Base-by-base conservation (phyloP, 2,329 filamentous ascomycete species). In the Colletotrichum spaethianum region DNA sequence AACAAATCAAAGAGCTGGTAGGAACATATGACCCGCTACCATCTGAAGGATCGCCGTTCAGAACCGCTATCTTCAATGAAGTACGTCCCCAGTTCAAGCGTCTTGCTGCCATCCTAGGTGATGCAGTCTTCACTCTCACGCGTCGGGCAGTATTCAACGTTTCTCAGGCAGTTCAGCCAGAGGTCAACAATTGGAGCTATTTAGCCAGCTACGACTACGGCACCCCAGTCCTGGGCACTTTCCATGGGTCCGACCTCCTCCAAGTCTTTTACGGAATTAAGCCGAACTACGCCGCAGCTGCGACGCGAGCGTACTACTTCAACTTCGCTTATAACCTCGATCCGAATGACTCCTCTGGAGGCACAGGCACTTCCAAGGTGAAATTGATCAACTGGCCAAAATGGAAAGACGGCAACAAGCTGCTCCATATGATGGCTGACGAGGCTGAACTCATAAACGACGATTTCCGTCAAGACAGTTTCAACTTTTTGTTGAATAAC, bases 1-100 rank as follows among this genome's bases (percentile, higher is more conserved):
- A 57, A 0, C 80, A 86, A 23, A 77, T 93, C 12, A 76, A 82
- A 4, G 80, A 79, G 0, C 79, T 92, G 0, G 83, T 92, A 2
- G 81, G 78, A 12, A 87, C 84, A 0, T 93, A 93, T 77, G 84
- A 86, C 1, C 82, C 85, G 66, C 81, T 82, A 31, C 78, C 81
- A 1, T 79, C 86, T 0, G 81, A 86, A 44, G 90, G 90, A 42
- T 89, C 87, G 0, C 91, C 91, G 0, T 92, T 91, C 83, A 82
- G 87, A 42, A 92, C 91, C 0, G 82, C 86, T 2, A 63, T 82
- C 1, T 72, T 88, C 16, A 90, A 92, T 79, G 88, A 91, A 76
- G 86, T 87, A 76, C 92, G 91, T 74, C 89, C 90, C 0, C 87
- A 92, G 74, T 92, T 87, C 83, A 93, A 93, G 78, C 87, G 89